Evolutionary conservation across 1,139 yeast species (phyloP), one percentile per base, ranked within the genome.

Genomic region (Taphrina deformans): DNA sequence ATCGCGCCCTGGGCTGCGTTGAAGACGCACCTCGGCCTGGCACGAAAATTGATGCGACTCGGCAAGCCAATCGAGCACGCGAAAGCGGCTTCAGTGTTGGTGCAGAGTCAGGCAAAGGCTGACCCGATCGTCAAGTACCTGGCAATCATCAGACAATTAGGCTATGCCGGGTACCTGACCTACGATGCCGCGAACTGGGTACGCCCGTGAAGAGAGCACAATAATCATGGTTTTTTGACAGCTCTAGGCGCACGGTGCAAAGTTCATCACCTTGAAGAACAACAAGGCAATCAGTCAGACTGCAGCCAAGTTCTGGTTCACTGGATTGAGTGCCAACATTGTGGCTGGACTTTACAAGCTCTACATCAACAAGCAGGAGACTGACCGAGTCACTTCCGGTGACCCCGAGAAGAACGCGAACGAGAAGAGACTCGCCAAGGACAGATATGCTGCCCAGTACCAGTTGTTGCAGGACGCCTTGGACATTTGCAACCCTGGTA

Each of bases 1-100:
- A 82, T 86, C 53, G 79, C 78, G 67, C 74, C 81, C 66, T 82
- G 85, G 77, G 79, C 79, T 70, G 78, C 79, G 24, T 74, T 88
- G 66, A 86, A 85, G 75, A 75, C 75, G 59, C 85, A 86, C 69
- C 80, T 87, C 44, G 85, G 89, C 18, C 79, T 88, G 69, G 82
- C 90, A 67, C 85, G 98, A 75, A 92, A 92, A 79, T 86, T 92
- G 23, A 79, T 92, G 81, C 83, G 98, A 72, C 86, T 87, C 74
- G 84, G 91, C 70, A 92, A 91, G 78, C 96, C 96, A 0, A 78
- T 92, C 73, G 82, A 82, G 73, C 92, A 88, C 75, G 75, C 88
- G 67, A 86, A 87, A 72, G 81, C 84, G 16, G 91, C 95, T 6
- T 81, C 89, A 3, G 82, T 82, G 70, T 83, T 89, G 23, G 83